These are phyloP conservation scores for Bryoglossum gracile DNA, from an alignment of 495 filamentous ascomycete genomes.

Conservation along the genomic window DNA sequence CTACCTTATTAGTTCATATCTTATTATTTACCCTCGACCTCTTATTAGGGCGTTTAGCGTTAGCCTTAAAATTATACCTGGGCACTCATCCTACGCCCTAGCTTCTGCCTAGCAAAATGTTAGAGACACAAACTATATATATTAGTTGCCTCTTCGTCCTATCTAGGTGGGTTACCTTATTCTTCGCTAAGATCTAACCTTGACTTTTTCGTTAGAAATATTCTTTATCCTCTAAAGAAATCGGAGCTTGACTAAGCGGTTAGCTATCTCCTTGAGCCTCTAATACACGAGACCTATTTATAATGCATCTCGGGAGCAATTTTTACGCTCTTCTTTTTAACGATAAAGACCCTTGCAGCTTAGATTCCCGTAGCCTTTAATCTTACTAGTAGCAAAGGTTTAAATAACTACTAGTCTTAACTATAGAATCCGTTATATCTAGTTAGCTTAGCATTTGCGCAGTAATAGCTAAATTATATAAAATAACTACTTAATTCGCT, in stretches of 20 bases:
- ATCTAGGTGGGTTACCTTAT: not conserved
- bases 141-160: not conserved
- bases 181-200: not conserved
- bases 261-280: not conserved
- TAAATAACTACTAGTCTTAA: constrained; percentile 40
- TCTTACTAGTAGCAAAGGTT: constrained; percentile 37
- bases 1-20: not conserved
- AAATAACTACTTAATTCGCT: constrained; percentile 25
- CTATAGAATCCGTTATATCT: constrained; percentile 40
- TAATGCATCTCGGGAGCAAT: not conserved
- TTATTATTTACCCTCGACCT: too few species aligned
- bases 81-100: not conserved
- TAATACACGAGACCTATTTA: not conserved
- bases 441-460: constrained; percentile 47
- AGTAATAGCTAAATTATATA: constrained; percentile 34
- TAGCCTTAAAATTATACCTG: not conserved
- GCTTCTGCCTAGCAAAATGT: not conserved
- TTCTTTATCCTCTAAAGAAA: not conserved
- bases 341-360: not conserved
- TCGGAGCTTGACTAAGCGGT: not conserved
- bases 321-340: not conserved
- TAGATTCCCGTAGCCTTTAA: not conserved
- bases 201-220: not conserved
- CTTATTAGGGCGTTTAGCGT: not conserved
- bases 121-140: not conserved